Conservation (phyloP, 2,329 filamentous ascomycete genomes). For the Fusarium pseudoanthophilum region DNA sequence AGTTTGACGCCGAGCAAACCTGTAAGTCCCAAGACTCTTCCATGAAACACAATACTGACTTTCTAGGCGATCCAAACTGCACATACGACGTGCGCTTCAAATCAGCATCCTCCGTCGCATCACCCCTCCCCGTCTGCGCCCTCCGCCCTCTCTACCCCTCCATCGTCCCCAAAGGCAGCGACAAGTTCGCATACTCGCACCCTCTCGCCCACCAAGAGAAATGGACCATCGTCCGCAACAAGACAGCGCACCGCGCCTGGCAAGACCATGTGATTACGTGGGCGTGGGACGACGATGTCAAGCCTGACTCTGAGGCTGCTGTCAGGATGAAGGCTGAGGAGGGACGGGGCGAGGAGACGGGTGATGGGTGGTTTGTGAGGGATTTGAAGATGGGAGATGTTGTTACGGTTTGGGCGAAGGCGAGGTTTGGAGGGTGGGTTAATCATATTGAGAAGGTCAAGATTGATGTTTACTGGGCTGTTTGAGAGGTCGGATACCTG, state of each 20-base stretch:
- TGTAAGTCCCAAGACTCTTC: conserved; percentile 38
- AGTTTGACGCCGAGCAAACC: conserved; percentile 55
- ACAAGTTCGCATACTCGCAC: conserved; percentile 51
- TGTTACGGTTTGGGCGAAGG: conserved; percentile 70
- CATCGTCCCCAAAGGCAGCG: conserved; percentile 29
- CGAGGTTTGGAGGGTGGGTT: conserved; percentile 64
- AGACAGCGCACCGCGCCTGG: conserved; percentile 48
- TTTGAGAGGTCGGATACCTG: conserved; percentile 41
- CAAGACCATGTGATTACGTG: conserved; percentile 63
- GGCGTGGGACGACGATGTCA: conserved; percentile 61
- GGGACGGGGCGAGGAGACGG: conserved; percentile 63
- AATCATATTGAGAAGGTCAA: conserved; percentile 62
- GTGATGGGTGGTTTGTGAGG: conserved; percentile 66
- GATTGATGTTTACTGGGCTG: conserved; percentile 69
- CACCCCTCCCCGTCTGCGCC: conserved; percentile 48
- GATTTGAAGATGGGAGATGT: conserved; percentile 68
- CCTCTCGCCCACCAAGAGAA: conserved; percentile 49
- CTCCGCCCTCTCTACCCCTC: conserved; percentile 53
- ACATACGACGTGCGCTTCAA: conserved; percentile 46
- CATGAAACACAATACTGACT: background rate
- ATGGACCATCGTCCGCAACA: conserved; percentile 62
- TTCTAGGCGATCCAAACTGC: conserved; percentile 46
- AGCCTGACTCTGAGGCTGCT: conserved; percentile 55
- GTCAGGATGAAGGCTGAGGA: conserved; percentile 50
- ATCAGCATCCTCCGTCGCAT: conserved; percentile 28